Conservation (phyloP, 495 filamentous ascomycete genomes). For the Acidiella bohemica region DNA sequence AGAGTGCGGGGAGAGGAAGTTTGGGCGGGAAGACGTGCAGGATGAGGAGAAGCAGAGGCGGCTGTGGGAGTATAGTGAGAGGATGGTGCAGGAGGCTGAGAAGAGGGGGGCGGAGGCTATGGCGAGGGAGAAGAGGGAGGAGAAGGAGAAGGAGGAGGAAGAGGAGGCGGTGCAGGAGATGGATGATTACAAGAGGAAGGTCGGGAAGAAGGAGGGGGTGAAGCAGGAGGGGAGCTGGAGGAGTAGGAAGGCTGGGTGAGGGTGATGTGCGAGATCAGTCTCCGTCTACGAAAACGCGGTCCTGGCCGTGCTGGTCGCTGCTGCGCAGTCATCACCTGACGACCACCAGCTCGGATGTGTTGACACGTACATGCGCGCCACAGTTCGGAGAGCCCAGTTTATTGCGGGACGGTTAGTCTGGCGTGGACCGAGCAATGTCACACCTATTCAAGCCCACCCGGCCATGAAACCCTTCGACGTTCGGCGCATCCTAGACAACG, state of each 20-base stretch:
- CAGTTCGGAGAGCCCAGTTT: too few species aligned
- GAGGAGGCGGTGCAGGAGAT: conserved; percentile 32
- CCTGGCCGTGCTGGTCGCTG: too few species aligned
- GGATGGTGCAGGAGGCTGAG: conserved; percentile 68
- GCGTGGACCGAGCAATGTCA: too few species aligned
- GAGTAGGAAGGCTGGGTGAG: conserved; percentile 12
- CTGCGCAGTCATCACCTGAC: too few species aligned
- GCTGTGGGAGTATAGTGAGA: conserved; percentile 80
- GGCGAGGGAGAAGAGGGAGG: conserved; percentile 54
- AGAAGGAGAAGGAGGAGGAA: conserved; percentile 37
- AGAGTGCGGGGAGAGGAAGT: conserved; percentile 69
- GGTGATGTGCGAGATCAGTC: too few species aligned
- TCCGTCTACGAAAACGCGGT: too few species aligned
- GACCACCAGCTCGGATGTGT: too few species aligned
- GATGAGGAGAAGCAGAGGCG: conserved; percentile 66
- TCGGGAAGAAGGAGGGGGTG: conserved; percentile 18
- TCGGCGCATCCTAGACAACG: too few species aligned
- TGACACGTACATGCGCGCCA: too few species aligned
- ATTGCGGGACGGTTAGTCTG: too few species aligned
- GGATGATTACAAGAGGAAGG: conserved; percentile 14
- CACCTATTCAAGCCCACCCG: too few species aligned
- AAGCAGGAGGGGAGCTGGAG: conserved; percentile 61
- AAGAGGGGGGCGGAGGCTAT: conserved; percentile 60
- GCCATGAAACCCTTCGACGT: too few species aligned
- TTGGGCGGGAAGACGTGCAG: conserved; percentile 51